phyloP scores from a whole-genome alignment of 2,329 filamentous ascomycete genomes.

The Aspergillus carbonarius region DNA sequence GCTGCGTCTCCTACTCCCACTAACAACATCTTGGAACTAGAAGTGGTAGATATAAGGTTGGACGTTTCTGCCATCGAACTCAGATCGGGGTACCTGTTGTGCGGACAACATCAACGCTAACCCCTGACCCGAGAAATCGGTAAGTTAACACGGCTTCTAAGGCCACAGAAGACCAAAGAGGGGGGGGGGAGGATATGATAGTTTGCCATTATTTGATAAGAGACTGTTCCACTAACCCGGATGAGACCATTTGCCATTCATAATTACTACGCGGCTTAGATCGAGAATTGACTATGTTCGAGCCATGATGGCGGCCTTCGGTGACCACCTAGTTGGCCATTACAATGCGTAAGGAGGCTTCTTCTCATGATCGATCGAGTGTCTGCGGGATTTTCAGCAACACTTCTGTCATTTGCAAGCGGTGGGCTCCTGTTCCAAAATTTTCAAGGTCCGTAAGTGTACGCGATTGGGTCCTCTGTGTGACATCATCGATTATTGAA shows the following conservation, averaged over 20 bases:
- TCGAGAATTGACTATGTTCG: not conserved
- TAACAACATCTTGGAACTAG: no score
- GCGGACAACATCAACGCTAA: no score
- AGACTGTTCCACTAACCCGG: conserved; percentile 45
- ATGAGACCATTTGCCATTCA: conserved; percentile 31
- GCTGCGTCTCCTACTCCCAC: no score
- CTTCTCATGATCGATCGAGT: not conserved
- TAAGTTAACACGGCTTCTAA: no score
- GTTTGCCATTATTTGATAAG: conserved; percentile 28
- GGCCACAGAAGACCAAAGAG: no score
- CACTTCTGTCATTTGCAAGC: not conserved
- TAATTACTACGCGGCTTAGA: conserved; percentile 4
- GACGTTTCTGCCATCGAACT: no score
- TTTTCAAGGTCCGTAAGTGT: conserved; percentile 11
- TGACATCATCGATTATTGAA: conserved; percentile 11
- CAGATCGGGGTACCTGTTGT: no score
- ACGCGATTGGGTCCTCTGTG: not conserved
- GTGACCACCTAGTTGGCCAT: not conserved
- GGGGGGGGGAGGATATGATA: no score
- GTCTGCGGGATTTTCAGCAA: conserved; percentile 2
- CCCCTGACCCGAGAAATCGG: no score
- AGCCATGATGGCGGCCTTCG: not conserved
- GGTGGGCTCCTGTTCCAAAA: not conserved
- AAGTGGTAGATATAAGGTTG: no score
- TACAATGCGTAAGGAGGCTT: not conserved